Percentiles rank a stretch among this genome's conserved stretches.
Evolutionary conservation across 2,329 filamentous ascomycete genomes (phyloP).

Genomic region (Ploettnerulaceae sp.): DNA sequence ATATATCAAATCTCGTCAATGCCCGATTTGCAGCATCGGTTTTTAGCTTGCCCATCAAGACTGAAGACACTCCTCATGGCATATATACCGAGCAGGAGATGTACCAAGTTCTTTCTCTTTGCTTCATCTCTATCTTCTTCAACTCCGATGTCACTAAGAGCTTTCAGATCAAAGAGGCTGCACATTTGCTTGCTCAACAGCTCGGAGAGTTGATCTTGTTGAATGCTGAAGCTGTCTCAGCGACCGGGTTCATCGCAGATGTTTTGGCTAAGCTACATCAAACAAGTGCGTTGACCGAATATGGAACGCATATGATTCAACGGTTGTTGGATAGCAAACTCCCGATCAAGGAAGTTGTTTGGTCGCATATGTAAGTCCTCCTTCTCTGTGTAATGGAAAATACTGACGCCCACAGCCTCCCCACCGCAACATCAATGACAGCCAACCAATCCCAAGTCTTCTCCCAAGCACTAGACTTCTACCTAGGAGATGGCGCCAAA

Average conservation of each 20-base stretch:
- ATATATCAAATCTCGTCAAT: conserved; percentile 50
- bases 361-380: conserved; percentile 27
- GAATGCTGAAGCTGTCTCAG: conserved; percentile 54
- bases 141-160: conserved; percentile 59
- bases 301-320: conserved; percentile 62
- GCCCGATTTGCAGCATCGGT: conserved; percentile 51
- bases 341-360: conserved; percentile 58
- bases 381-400: not conserved
- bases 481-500: conserved; percentile 52
- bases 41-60: conserved; percentile 52
- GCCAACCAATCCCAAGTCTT: conserved; percentile 70
- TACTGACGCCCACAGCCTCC: conserved; percentile 34
- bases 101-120: conserved; percentile 56
- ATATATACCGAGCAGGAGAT: conserved; percentile 52
- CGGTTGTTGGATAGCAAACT: conserved; percentile 59
- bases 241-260: conserved; percentile 51
- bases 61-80: conserved; percentile 43
- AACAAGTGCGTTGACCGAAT: conserved; percentile 52
- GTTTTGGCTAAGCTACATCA: conserved; percentile 42
- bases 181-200: conserved; percentile 51
- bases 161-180: conserved; percentile 57
- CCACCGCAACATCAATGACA: conserved; percentile 61
- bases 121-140: conserved; percentile 63
- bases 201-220: conserved; percentile 58
- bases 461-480: conserved; percentile 68